Conservation (phyloP, 2,329 filamentous ascomycete species). For the Aaosphaeria arxii region DNA sequence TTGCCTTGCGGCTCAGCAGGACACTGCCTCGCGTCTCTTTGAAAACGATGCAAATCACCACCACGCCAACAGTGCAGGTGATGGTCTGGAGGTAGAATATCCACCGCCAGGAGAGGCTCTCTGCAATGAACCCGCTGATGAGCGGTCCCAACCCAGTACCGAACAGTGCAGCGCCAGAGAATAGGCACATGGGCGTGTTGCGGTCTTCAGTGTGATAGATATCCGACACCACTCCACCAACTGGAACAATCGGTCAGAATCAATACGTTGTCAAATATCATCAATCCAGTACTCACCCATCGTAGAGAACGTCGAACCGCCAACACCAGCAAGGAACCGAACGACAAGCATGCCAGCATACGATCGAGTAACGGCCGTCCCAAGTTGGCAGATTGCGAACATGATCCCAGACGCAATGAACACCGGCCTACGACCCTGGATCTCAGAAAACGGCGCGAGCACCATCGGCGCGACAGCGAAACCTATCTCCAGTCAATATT, state of each 20-base stretch:
- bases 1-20: slow-evolving; percentile 72
- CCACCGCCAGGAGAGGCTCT: slow-evolving; percentile 74
- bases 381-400: slow-evolving; percentile 68
- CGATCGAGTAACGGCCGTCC: slow-evolving; percentile 67
- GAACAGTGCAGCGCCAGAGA: slow-evolving; percentile 73
- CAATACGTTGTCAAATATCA: neutral
- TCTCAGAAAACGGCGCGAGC: slow-evolving; percentile 82
- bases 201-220: slow-evolving; percentile 75
- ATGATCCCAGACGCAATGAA: slow-evolving; percentile 72
- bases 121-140: slow-evolving; percentile 65
- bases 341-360: slow-evolving; percentile 72
- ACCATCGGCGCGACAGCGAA: slow-evolving; percentile 85
- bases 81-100: slow-evolving; percentile 86
- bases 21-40: slow-evolving; percentile 81
- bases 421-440: slow-evolving; percentile 81
- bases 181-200: slow-evolving; percentile 87
- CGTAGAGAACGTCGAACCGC: slow-evolving; percentile 75
- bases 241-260: slow-evolving; percentile 23
- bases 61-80: slow-evolving; percentile 60
- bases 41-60: slow-evolving; percentile 67
- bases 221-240: slow-evolving; percentile 88
- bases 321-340: slow-evolving; percentile 74
- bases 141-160: slow-evolving; percentile 80
- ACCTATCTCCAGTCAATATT: slow-evolving; percentile 41
- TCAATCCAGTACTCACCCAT: slow-evolving; percentile 46